Base-by-base conservation (phyloP, 345 rosid species). In the Sapria himalayana region DNA sequence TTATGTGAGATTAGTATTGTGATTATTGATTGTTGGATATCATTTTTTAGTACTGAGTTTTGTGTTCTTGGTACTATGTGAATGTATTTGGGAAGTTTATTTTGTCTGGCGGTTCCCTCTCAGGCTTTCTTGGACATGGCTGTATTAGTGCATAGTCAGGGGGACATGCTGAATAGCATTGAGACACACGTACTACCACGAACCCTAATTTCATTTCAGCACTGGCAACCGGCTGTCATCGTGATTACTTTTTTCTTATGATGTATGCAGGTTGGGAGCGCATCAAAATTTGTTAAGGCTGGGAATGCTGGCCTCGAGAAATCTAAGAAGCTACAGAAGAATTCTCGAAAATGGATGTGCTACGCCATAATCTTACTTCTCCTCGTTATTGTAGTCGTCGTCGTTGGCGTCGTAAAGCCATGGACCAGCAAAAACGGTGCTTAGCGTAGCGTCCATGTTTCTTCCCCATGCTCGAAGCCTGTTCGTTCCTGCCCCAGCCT, bases 81-180 rank as follows among this genome's bases (percentile, higher is more conserved):
- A n/a, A n/a, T n/a, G n/a, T n/a, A n/a, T n/a, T n/a, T n/a, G n/a
- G n/a, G n/a, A n/a, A n/a, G n/a, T n/a, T n/a, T n/a, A n/a, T n/a
- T n/a, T n/a, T n/a, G n/a, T n/a, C n/a, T n/a, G n/a, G n/a, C n/a
- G n/a, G n/a, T n/a, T n/a, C n/a, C n/a, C n/a, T n/a, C n/a, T n/a
- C 81, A 89, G 99, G 58, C 80, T 54, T 91, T 80, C 64, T 59
- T 84, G 36, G 95, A 91, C 51, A 84, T 91, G 79, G 95, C 95
- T 0, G 99, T 84, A 37, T 49, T 91, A 62, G 95, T 84, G 32
- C 86, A 91, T 39, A 81, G 86, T 29, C 95, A 84, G 40, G 93
- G 95, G 42, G 93, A 91, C 42, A 67, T 84, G 93, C 62, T 91
- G 2, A 78, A 91, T 72, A 71, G 75, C 63, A 91, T 84, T 39